These are phyloP conservation scores for Fusarium liriodendri DNA, from an alignment of 2,329 filamentous ascomycete genomes.

Conservation along the genomic window DNA sequence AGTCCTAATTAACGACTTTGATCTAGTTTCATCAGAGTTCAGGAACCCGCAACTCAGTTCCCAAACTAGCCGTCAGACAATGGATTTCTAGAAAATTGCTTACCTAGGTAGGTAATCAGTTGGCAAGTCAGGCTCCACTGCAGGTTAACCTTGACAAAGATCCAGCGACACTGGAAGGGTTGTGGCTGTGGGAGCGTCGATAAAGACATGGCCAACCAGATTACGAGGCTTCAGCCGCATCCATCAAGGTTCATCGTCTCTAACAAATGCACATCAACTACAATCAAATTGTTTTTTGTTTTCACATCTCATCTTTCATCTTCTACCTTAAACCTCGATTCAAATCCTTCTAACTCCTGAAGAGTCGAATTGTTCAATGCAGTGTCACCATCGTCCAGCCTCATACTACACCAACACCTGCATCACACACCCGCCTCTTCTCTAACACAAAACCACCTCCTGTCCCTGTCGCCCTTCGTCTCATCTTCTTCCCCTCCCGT, in stretches of 20 bases:
- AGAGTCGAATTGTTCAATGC: slow-evolving; percentile 5
- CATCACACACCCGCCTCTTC: slow-evolving; percentile 9
- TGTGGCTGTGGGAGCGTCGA: background rate
- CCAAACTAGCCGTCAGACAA: background rate
- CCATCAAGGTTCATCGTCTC: slow-evolving; percentile 3
- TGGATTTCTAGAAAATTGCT: background rate
- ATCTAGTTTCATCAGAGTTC: background rate
- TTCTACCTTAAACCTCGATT: background rate
- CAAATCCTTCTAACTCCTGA: slow-evolving; percentile 6
- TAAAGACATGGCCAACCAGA: background rate
- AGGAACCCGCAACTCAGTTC: background rate
- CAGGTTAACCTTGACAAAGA: background rate
- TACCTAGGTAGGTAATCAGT: background rate
- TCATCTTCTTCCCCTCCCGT: slow-evolving; percentile 20
- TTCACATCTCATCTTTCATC: background rate
- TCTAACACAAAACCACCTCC: slow-evolving; percentile 27
- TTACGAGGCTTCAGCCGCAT: background rate
- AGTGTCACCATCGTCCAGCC: background rate
- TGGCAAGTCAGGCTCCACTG: background rate
- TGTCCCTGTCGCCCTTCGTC: slow-evolving; percentile 33
- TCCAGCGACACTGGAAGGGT: background rate
- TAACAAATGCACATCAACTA: background rate
- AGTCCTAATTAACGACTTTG: background rate
- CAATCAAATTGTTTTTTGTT: slow-evolving; percentile 9
- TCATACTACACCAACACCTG: background rate